Evolutionary conservation across 2,329 filamentous ascomycete species (phyloP).

Genomic region (Atkinsonella hypoxylon): DNA sequence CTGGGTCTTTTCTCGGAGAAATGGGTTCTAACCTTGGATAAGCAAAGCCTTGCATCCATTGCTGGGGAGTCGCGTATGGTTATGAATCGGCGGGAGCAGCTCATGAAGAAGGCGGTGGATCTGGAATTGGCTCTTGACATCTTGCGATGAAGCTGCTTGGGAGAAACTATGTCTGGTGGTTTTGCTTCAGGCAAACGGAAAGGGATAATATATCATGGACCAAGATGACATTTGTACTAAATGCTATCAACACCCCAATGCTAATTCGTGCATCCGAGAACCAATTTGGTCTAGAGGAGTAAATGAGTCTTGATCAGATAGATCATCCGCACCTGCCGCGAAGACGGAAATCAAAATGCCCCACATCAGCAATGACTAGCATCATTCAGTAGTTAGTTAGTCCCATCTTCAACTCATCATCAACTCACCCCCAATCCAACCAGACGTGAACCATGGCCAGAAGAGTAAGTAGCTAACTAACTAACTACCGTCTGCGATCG

Average conservation of each 20-base stretch:
- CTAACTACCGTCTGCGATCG: not conserved
- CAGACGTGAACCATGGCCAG: constrained; percentile 17
- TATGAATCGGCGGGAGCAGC: not conserved
- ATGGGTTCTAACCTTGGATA: constrained; percentile 2
- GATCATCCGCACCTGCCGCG: too few species aligned
- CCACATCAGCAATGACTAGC: too few species aligned
- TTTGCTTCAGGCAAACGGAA: too few species aligned
- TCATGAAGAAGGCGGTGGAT: constrained; percentile 3
- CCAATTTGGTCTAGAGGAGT: too few species aligned
- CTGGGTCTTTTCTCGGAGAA: constrained; percentile 1
- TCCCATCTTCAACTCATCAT: not conserved
- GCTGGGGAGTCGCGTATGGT: constrained; percentile 1
- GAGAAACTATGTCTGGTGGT: too few species aligned
- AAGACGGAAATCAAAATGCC: not conserved
- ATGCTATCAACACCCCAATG: too few species aligned
- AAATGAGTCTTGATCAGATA: too few species aligned
- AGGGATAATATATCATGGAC: too few species aligned
- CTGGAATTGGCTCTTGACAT: constrained; percentile 4
- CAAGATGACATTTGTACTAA: too few species aligned
- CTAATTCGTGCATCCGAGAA: too few species aligned
- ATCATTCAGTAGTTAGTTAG: too few species aligned
- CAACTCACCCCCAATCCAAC: not conserved
- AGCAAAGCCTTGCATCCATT: not conserved
- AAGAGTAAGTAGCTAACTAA: constrained; percentile 25
- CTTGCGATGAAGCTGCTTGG: not conserved